Evolutionary conservation across 176 grass and related monocot species (phyloP).

Genomic region (Rhipidocladum racemiflorum): DNA sequence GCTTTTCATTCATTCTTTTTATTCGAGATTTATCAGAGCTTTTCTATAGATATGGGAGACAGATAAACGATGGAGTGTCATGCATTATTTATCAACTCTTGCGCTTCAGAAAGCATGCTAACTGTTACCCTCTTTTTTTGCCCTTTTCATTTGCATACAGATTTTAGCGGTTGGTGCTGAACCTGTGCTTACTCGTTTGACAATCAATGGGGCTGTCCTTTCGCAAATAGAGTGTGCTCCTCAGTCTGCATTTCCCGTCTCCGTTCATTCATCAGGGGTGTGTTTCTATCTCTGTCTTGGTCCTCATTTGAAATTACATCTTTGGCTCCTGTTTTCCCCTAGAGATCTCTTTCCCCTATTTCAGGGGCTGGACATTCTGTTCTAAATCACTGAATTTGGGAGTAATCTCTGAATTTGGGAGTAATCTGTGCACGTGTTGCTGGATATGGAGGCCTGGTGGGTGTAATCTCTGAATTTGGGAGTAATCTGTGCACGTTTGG

Average conservation of each 20-base stretch:
- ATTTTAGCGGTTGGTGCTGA: conserved; percentile 82
- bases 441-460: conserved; percentile 77
- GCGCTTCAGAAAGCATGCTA: conserved; percentile 5
- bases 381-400: conserved; percentile 27
- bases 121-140: neutral
- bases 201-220: conserved; percentile 66
- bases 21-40: neutral
- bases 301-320: neutral
- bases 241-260: conserved; percentile 70
- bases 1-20: neutral
- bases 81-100: conserved; percentile 24
- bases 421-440: conserved; percentile 60
- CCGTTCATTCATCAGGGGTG: conserved; percentile 86
- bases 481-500: conserved; percentile 82
- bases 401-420: no score
- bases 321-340: neutral
- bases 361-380: neutral
- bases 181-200: conserved; percentile 61
- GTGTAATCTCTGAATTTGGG: conserved; percentile 79
- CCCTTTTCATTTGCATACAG: conserved; percentile 32
- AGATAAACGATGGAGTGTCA: neutral
- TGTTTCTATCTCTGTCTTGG: neutral
- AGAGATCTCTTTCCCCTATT: neutral
- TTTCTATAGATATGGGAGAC: conserved; percentile 2
- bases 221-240: conserved; percentile 93